Conservation (phyloP, 441 rosid genomes). For the Omphalea diandra region DNA sequence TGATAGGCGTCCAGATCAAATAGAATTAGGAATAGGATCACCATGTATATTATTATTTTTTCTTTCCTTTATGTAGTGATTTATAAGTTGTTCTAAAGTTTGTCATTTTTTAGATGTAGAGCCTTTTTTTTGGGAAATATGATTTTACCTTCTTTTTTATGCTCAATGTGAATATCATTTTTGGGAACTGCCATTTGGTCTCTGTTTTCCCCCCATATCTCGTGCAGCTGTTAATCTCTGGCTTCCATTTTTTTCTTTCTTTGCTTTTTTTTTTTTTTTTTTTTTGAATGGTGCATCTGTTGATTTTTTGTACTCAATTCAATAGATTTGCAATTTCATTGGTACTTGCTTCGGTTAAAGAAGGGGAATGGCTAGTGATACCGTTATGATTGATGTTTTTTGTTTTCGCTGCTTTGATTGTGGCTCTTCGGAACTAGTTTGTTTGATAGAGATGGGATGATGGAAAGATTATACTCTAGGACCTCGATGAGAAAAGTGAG, state of each 20-base stretch:
- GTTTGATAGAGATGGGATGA: too few species aligned
- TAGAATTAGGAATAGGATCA: conserved; percentile 41
- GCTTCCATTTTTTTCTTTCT: neutral
- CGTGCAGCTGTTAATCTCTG: neutral
- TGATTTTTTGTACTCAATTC: neutral
- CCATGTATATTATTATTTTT: conserved; percentile 39
- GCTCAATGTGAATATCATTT: conserved; percentile 18
- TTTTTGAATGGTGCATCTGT: neutral
- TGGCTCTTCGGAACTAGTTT: too few species aligned
- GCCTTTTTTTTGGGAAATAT: neutral
- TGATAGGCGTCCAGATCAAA: conserved; percentile 30
- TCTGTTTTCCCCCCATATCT: neutral
- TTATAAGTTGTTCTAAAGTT: conserved; percentile 15
- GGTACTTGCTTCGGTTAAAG: neutral
- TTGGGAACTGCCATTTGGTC: neutral
- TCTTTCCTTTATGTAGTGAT: conserved; percentile 26
- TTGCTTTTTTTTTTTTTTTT: neutral
- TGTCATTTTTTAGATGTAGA: conserved; percentile 23
- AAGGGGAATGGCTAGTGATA: too few species aligned
- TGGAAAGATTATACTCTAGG: too few species aligned
- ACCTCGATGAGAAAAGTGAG: too few species aligned
- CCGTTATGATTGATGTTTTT: neutral
- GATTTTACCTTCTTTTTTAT: neutral
- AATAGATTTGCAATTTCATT: neutral
- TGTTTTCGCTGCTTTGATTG: neutral